Conservation (phyloP, 495 filamentous ascomycete species). For the Articulospora tetracladia region DNA sequence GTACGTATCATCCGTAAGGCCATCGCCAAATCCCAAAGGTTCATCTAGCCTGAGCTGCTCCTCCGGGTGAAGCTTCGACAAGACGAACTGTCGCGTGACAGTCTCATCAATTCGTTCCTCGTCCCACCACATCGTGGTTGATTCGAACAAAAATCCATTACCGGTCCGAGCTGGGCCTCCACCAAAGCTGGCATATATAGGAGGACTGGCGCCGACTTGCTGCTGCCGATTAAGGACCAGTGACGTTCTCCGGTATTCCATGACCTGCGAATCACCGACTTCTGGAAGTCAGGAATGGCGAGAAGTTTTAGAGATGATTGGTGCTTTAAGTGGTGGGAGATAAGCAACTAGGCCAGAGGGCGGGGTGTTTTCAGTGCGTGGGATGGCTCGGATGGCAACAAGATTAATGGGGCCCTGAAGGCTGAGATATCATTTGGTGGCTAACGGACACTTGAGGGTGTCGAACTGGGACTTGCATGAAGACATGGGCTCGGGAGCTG, state of each 20-base stretch:
- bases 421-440: slow-evolving; percentile 2
- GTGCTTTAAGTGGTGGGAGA: slow-evolving; percentile 6
- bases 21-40: slow-evolving; percentile 78
- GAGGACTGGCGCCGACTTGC: slow-evolving; percentile 12
- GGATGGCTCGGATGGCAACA: slow-evolving; percentile 9
- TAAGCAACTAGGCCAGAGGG: slow-evolving; percentile 14
- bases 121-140: slow-evolving; percentile 68
- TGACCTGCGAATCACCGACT: neutral
- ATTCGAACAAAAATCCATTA: slow-evolving; percentile 21
- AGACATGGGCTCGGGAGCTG: neutral
- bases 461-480: slow-evolving; percentile 5
- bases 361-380: slow-evolving; percentile 8
- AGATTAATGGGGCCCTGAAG: slow-evolving; percentile 1
- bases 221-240: slow-evolving; percentile 17
- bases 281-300: neutral
- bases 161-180: slow-evolving; percentile 8
- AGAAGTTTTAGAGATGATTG: slow-evolving; percentile 10
- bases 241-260: slow-evolving; percentile 25
- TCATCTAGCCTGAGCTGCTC: slow-evolving; percentile 63
- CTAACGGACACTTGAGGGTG: neutral
- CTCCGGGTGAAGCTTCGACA: slow-evolving; percentile 59
- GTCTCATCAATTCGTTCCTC: slow-evolving; percentile 70
- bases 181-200: slow-evolving; percentile 25
- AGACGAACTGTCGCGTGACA: slow-evolving; percentile 66
- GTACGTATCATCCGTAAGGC: slow-evolving; percentile 84